Conservation (phyloP, 129 eudicot species). For the Oenanthe sinensis region DNA sequence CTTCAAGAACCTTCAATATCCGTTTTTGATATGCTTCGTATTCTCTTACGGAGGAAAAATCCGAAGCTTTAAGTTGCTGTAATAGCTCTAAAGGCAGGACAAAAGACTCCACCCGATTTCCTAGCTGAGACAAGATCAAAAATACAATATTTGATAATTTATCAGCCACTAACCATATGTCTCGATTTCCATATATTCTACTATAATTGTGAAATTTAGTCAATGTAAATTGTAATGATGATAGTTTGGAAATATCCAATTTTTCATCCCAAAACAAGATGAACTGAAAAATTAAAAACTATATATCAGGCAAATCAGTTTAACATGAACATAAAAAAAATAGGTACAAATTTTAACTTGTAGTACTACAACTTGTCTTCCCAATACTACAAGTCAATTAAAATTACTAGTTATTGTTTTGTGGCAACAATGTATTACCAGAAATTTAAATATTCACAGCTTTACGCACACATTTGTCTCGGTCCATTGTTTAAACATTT, state of each 20-base stretch:
- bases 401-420: no score
- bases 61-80: conserved; percentile 84
- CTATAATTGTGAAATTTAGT: background rate
- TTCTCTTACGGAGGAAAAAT: conserved; percentile 70
- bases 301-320: background rate
- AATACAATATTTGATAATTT: background rate
- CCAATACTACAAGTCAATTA: background rate
- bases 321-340: background rate
- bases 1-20: conserved; percentile 75
- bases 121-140: conserved; percentile 38
- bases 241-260: background rate
- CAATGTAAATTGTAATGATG: background rate
- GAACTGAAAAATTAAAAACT: background rate
- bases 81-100: conserved; percentile 89
- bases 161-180: background rate
- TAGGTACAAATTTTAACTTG: background rate
- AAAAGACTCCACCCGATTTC: conserved; percentile 60
- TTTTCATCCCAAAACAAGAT: background rate
- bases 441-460: no score
- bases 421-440: no score
- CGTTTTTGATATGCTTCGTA: conserved; percentile 83
- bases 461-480: no score
- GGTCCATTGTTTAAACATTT: no score
- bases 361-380: background rate
- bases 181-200: background rate